These are phyloP conservation scores for Apiotrichum sp. DNA, from an alignment of 1,284 basidiomycete species.

Conservation along the genomic window DNA sequence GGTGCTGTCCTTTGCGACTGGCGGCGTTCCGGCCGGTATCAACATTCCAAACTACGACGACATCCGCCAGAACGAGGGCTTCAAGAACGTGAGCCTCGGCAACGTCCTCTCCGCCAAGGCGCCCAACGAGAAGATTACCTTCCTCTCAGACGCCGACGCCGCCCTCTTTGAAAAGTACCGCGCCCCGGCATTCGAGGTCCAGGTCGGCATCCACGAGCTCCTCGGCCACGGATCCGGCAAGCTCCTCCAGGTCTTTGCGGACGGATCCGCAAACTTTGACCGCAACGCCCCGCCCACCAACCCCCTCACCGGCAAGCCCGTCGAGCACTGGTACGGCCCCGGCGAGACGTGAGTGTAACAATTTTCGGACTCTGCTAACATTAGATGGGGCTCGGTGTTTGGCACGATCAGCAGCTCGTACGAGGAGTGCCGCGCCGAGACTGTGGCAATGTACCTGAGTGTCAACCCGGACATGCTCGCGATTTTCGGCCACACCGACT, in stretches of 20 bases:
- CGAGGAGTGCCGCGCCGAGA: slow-evolving; percentile 19
- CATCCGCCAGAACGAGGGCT: slow-evolving; percentile 14
- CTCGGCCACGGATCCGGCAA: slow-evolving; percentile 19
- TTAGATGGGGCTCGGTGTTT: slow-evolving; percentile 11
- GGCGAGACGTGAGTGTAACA: slow-evolving; percentile 11
- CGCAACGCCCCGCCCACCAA: slow-evolving; percentile 10
- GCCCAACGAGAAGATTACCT: slow-evolving; percentile 19
- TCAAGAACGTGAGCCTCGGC: slow-evolving; percentile 20
- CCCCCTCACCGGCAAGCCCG: slow-evolving; percentile 16
- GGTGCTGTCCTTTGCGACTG: slow-evolving; percentile 17
- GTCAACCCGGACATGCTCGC: slow-evolving; percentile 13
- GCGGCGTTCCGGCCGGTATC: slow-evolving; percentile 16
- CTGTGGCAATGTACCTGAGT: slow-evolving; percentile 16
- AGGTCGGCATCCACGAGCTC: slow-evolving; percentile 22
- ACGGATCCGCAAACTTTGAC: slow-evolving; percentile 17
- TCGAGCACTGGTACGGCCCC: slow-evolving; percentile 15
- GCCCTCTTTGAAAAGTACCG: slow-evolving; percentile 12
- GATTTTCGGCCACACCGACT: slow-evolving; percentile 18
- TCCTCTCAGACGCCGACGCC: slow-evolving; percentile 12
- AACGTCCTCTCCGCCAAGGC: slow-evolving; percentile 21
- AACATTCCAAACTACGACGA: slow-evolving; percentile 13
- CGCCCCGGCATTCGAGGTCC: slow-evolving; percentile 18
- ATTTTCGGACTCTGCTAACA: background rate
- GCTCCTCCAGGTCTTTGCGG: slow-evolving; percentile 12
- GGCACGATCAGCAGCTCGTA: slow-evolving; percentile 13